Conservation (phyloP, 768 basidiomycete species). For the Gymnopilus junonius region DNA sequence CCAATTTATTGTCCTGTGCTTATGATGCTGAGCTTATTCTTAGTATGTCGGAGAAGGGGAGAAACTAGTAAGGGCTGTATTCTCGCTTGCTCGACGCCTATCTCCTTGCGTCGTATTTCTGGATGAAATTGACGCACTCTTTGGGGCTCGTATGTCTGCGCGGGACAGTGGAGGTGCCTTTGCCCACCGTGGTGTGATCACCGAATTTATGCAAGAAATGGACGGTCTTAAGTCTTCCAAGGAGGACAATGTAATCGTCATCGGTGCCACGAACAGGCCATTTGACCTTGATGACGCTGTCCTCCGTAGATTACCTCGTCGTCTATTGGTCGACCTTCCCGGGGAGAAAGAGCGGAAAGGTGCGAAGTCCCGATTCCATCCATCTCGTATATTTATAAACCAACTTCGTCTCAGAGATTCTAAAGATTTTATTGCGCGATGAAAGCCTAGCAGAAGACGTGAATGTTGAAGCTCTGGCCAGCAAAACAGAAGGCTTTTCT, state of each 20-base stretch:
- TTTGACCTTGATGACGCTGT: conserved; percentile 94
- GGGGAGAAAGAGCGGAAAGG: conserved; percentile 86
- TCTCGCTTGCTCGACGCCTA: conserved; percentile 81
- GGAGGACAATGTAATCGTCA: conserved; percentile 85
- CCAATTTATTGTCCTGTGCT: background rate
- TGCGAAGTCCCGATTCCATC: conserved; percentile 35
- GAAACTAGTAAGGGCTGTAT: conserved; percentile 88
- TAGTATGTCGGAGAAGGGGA: conserved; percentile 91
- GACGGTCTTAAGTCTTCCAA: conserved; percentile 84
- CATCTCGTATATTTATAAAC: conserved; percentile 7
- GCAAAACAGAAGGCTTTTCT: conserved; percentile 84
- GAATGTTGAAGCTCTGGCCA: conserved; percentile 61
- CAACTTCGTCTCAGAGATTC: conserved; percentile 61
- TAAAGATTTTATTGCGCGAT: conserved; percentile 85
- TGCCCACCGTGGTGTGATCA: conserved; percentile 87
- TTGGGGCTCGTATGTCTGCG: conserved; percentile 81
- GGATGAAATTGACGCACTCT: conserved; percentile 93
- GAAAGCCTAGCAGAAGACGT: conserved; percentile 72
- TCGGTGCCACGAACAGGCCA: conserved; percentile 93
- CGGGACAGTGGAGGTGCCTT: conserved; percentile 79
- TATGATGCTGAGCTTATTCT: background rate
- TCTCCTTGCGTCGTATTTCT: conserved; percentile 94
- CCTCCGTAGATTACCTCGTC: conserved; percentile 82
- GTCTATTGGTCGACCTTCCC: conserved; percentile 88
- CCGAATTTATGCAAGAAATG: conserved; percentile 97